These are phyloP conservation scores for Ogataea ganodermae DNA, from an alignment of 805 yeast genomes.

Conservation along the genomic window DNA sequence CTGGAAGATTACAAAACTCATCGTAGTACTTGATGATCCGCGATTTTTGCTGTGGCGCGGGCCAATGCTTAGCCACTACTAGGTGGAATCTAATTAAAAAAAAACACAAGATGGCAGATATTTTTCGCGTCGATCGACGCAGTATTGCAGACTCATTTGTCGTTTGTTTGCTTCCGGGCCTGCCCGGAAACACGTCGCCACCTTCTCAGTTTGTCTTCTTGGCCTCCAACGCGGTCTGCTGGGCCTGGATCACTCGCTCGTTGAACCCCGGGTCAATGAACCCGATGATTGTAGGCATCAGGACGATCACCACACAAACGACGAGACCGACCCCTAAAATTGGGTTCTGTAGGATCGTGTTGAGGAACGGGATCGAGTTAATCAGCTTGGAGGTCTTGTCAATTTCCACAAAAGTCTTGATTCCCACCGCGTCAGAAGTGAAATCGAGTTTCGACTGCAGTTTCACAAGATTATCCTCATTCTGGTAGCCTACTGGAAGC, in stretches of 20 bases:
- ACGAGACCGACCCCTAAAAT: conserved; percentile 13
- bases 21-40: too few relatives aligned
- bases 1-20: too few relatives aligned
- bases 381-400: conserved; percentile 13
- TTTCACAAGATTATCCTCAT: conserved; percentile 4
- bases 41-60: too few relatives aligned
- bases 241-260: conserved; percentile 27
- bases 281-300: conserved; percentile 27
- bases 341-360: conserved; percentile 23
- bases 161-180: neutral
- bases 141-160: neutral
- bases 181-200: neutral
- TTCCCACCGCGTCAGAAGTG: conserved; percentile 11
- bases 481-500: conserved; percentile 10
- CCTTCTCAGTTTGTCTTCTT: neutral
- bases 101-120: too few relatives aligned
- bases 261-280: conserved; percentile 32
- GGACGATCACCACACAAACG: conserved; percentile 14
- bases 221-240: conserved; percentile 11
- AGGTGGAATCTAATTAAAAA: too few relatives aligned
- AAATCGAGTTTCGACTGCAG: conserved; percentile 14
- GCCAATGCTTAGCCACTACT: too few relatives aligned
- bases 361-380: conserved; percentile 24
- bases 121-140: neutral
- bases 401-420: conserved; percentile 22